phyloP scores from a whole-genome alignment of 768 basidiomycete genomes.

The Clavaria fumosa region DNA sequence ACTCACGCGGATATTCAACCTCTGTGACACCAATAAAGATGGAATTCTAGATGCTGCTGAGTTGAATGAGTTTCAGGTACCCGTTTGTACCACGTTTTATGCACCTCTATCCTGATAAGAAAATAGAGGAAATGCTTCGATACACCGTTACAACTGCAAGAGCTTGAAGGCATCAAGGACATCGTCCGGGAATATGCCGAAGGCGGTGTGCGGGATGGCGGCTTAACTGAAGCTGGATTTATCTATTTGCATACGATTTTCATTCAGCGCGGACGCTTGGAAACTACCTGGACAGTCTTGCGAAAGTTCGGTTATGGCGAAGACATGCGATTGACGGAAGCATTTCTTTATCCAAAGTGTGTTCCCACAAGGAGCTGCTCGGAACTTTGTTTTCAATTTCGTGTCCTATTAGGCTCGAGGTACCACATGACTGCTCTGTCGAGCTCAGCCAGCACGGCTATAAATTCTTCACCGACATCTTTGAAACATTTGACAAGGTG shows the following conservation, averaged over 20 bases:
- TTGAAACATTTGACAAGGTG: constrained; percentile 90
- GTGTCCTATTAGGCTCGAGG: constrained; percentile 78
- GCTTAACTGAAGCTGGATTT: constrained; percentile 87
- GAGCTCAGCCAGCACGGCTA: constrained; percentile 91
- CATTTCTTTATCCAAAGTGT: constrained; percentile 79
- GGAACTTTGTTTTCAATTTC: constrained; percentile 9
- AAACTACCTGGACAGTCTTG: constrained; percentile 96
- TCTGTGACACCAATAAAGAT: constrained; percentile 92
- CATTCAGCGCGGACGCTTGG: constrained; percentile 86
- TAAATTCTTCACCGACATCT: constrained; percentile 94
- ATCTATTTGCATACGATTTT: constrained; percentile 91
- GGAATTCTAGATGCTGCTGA: constrained; percentile 81
- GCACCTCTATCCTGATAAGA: neutral
- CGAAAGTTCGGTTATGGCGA: constrained; percentile 94
- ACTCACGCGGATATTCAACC: constrained; percentile 85
- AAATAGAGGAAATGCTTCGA: constrained; percentile 86
- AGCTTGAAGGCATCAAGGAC: constrained; percentile 91
- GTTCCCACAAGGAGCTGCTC: constrained; percentile 15
- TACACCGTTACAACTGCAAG: constrained; percentile 79
- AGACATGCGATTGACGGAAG: constrained; percentile 77
- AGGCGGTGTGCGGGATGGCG: constrained; percentile 58
- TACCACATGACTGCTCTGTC: constrained; percentile 85
- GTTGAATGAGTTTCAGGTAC: constrained; percentile 92
- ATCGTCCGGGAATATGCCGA: constrained; percentile 74
- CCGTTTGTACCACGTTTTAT: constrained; percentile 9